Evolutionary conservation across 1,139 yeast genomes (phyloP).

Genomic region (Yamadazyma dendronema): DNA sequence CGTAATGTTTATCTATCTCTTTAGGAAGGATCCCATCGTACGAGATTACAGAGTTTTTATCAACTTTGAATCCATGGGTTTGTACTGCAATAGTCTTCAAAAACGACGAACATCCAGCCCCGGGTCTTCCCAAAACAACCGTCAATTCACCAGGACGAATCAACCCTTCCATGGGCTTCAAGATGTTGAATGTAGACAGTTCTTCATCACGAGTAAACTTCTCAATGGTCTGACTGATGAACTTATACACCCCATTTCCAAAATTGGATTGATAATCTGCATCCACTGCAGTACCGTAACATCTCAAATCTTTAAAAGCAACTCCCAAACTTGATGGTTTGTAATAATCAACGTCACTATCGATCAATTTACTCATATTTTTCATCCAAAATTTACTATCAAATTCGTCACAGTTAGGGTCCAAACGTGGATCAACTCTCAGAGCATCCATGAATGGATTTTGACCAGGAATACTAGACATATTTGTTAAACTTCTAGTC

Average conservation of each 20-base stretch:
- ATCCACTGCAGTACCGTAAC: conserved; percentile 73
- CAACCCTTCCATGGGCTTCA: conserved; percentile 33
- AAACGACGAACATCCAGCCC: conserved; percentile 80
- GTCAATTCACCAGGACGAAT: conserved; percentile 64
- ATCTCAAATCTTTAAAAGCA: conserved; percentile 64
- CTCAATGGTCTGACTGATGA: conserved; percentile 15
- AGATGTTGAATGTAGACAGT: conserved; percentile 26
- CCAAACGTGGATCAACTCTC: conserved; percentile 14
- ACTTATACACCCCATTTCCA: conserved; percentile 42
- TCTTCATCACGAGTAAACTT: conserved; percentile 35
- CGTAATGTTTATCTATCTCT: conserved; percentile 26
- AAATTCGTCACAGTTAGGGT: conserved; percentile 52
- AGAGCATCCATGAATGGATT: conserved; percentile 26
- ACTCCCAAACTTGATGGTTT: conserved; percentile 67
- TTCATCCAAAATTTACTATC: conserved; percentile 68
- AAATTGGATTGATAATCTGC: conserved; percentile 79
- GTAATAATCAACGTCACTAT: conserved; percentile 59
- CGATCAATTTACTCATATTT: conserved; percentile 55
- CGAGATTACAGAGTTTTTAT: conserved; percentile 40
- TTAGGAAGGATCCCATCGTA: conserved; percentile 30
- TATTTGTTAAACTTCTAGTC: conserved; percentile 30
- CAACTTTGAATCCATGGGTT: conserved; percentile 68
- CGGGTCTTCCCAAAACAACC: conserved; percentile 79
- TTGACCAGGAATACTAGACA: conserved; percentile 45
- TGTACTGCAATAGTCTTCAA: conserved; percentile 66